These are phyloP conservation scores for Cymbopogon flexuosus DNA, from an alignment of 202 grass and related monocot species.

Conservation along the genomic window DNA sequence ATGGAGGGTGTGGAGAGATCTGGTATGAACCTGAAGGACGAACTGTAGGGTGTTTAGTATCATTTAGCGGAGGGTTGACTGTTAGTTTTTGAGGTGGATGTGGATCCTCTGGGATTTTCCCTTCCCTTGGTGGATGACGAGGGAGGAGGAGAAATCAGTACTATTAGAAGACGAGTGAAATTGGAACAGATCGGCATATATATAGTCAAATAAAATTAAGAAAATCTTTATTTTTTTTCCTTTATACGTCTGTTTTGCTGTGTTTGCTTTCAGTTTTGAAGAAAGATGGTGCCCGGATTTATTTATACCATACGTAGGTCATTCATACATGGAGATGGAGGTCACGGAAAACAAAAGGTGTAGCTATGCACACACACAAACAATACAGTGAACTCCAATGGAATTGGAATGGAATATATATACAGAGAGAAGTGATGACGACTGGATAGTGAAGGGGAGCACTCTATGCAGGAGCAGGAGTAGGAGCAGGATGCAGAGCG, in stretches of 20 bases:
- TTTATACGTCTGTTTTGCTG: background rate
- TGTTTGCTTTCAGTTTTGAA: background rate
- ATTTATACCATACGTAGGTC: background rate
- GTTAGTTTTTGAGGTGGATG: constrained; percentile 16
- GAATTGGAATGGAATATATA: background rate
- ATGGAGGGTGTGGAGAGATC: background rate
- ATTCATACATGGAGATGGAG: background rate
- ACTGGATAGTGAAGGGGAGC: background rate
- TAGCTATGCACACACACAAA: background rate
- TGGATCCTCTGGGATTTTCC: background rate
- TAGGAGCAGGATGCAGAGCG: background rate
- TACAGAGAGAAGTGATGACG: background rate
- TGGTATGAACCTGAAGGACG: constrained; percentile 55
- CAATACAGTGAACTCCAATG: background rate
- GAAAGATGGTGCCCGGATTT: background rate
- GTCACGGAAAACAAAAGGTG: background rate
- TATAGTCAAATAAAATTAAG: background rate
- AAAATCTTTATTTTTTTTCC: background rate
- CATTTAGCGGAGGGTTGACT: background rate
- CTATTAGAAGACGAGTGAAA: background rate
- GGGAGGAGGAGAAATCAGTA: background rate
- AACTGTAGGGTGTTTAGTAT: constrained; percentile 47
- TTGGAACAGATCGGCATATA: background rate
- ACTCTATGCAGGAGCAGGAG: background rate
- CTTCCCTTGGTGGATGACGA: background rate